Base-by-base conservation (phyloP, 2,329 filamentous ascomycete genomes). In the Monosporascus cannonballus region DNA sequence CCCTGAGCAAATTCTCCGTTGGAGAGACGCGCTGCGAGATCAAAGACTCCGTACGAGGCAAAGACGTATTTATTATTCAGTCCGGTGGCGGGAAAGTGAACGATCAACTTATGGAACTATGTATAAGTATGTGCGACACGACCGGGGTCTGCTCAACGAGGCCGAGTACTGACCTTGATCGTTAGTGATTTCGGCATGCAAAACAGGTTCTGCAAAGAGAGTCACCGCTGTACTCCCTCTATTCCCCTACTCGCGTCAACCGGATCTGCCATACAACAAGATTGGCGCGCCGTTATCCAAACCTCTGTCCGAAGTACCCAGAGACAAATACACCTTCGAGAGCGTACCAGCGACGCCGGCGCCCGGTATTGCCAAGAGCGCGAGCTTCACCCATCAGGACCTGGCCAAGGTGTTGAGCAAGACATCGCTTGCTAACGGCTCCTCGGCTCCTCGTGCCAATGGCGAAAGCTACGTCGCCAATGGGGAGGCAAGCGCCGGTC, bases 41-140 rank as follows among this genome's bases (percentile, higher is more conserved):
- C 66, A 83, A 92, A 70, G 94, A 99, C 72, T 96, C 91, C 15
- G 94, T 99, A 49, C 88, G 94, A 63, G 94, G 90, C 63, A 99
- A 99, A 72, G 94, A 99, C 83, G 94, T 96, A 69, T 99, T 95
- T 76, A 96, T 97, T 69, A 90, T 99, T 65, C 93, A 97, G 73
- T 94, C 90, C 42, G 91, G 90, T 62, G 90, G 90, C 62, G 91
- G 90, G 58, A 89, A 88, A 64, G 90, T 96, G 73, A 99, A 99
- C 69, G 94, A 99, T 73, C 86, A 96, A 73, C 84, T 99, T 59
- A 88, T 99, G 76, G 94, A 99, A 69, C 85, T 97, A 48, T 89
- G 96, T 71, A 96, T 97, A 74, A 96, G 66, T 69, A 63, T 49
- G 63, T 54, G 41, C 37, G 39, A 38, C 49, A 48, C 51, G 14